Base-by-base conservation (phyloP, 164 flowering plant genomes). In the Liquidambar formosana region DNA sequence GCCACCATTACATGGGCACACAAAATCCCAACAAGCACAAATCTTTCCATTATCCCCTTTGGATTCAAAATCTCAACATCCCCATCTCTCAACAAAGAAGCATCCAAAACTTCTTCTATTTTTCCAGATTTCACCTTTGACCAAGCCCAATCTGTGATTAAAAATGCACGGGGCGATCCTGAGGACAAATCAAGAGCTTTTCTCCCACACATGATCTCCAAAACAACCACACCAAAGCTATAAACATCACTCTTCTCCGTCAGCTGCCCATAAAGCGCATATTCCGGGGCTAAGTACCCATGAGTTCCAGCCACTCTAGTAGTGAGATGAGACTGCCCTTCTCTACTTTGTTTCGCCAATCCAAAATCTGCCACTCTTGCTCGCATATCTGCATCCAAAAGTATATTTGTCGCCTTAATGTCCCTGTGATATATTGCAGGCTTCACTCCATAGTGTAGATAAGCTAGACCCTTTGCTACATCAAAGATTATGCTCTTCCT, bases 1-100 rank as follows among this genome's bases (percentile, higher is more conserved):
- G 93, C 94, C 57, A 91, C 98, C 96, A 91, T 88, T 6, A 89
- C 86, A 86, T 93, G 96, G 67, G 98, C 85, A 79, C 98, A 93
- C 73, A 91, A 66, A 41, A 91, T 84, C 45, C 96, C 98, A 47
- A 91, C 93, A 61, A 80, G 66, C 43, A 93, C 75, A 70, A 85
- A 93, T 62, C 95, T 87, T 73, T 85, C 89, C 94, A 88, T 89
- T 22, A 86, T 76, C 15, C 66, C 78, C 70, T 52, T 88, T 0
- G 90, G 92, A 68, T 88, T 81, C 8, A 77, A 52, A 23, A 58
- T 78, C 12, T 25, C 41, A 15, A 61, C 71, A 38, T 75, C 88
- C 4, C 48, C 83, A 8, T 70, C 68, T 65, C 57, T 76, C 61
- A 83, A 22, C 76, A 90, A 64, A 18, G 81, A 72, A 47, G 79